Conservation (phyloP, 2,329 filamentous ascomycete genomes). For the Chaetomium olivaceum region DNA sequence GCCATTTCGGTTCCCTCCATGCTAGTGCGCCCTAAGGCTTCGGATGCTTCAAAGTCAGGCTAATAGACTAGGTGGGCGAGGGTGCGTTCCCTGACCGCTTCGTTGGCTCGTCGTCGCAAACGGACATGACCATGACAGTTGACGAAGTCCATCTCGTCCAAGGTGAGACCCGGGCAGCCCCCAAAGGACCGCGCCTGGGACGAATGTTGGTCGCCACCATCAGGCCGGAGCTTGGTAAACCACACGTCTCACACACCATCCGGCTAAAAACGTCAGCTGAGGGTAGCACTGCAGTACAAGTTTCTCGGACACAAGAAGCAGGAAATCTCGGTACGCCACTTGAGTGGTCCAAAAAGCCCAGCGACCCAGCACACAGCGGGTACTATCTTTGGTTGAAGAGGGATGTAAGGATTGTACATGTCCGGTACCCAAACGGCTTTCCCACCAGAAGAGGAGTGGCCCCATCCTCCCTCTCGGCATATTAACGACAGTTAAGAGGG, state of each 20-base stretch:
- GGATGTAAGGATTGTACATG: neutral
- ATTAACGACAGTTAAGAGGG: neutral
- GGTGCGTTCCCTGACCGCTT: neutral
- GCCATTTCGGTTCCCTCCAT: neutral
- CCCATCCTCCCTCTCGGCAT: neutral
- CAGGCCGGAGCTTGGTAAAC: neutral
- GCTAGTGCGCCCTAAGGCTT: neutral
- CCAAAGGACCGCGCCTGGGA: neutral
- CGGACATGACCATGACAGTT: neutral
- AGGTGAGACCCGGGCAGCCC: neutral
- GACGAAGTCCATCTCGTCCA: neutral
- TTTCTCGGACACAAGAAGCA: constrained; percentile 17
- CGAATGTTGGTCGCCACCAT: neutral
- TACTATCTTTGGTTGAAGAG: neutral
- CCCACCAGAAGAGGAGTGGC: neutral
- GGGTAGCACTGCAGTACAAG: constrained; percentile 23
- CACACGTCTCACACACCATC: constrained; percentile 9
- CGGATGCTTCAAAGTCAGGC: neutral
- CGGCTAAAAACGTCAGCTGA: constrained; percentile 29
- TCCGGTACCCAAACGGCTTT: neutral
- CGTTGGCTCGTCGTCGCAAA: neutral
- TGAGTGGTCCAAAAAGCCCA: constrained; percentile 18
- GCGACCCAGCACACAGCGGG: neutral
- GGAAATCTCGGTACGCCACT: constrained; percentile 5
- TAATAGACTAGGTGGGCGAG: neutral